A percentile compares a stretch with the other conserved stretches of the same genome.
Evolutionary conservation across 208 protist genomes (phyloP).

Genomic region (Giardia duodenalis): DNA sequence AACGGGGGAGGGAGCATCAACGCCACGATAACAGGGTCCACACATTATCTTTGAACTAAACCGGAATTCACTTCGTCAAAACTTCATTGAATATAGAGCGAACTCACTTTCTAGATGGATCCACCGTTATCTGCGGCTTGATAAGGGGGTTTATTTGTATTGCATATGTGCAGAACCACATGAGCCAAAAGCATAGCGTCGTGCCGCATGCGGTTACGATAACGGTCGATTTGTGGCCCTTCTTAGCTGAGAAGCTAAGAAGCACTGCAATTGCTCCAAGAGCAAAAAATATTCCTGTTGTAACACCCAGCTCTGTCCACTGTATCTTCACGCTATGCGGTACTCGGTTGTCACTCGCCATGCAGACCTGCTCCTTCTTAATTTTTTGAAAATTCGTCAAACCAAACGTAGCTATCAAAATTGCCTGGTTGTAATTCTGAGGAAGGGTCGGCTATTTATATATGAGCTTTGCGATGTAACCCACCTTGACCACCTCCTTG

Average conservation of each 20-base stretch:
- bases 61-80: neutral
- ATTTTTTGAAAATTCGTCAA: too few relatives aligned
- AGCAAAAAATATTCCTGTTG: neutral
- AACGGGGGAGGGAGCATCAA: neutral
- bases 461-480: too few relatives aligned
- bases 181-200: neutral
- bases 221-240: neutral
- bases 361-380: too few relatives aligned
- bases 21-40: neutral
- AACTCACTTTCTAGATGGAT: too few relatives aligned
- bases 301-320: neutral
- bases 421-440: too few relatives aligned
- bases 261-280: neutral
- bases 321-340: too few relatives aligned
- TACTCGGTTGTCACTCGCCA: too few relatives aligned
- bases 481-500: too few relatives aligned
- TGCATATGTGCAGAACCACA: neutral
- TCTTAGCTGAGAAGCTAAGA: neutral
- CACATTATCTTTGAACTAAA: neutral
- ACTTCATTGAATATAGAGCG: neutral
- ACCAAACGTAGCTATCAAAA: too few relatives aligned
- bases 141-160: neutral
- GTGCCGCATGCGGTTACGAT: neutral
- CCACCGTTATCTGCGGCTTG: neutral
- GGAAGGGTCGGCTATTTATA: too few relatives aligned